phyloP scores from a whole-genome alignment of 2,329 filamentous ascomycete genomes.

The Nannizzia gypsea region DNA sequence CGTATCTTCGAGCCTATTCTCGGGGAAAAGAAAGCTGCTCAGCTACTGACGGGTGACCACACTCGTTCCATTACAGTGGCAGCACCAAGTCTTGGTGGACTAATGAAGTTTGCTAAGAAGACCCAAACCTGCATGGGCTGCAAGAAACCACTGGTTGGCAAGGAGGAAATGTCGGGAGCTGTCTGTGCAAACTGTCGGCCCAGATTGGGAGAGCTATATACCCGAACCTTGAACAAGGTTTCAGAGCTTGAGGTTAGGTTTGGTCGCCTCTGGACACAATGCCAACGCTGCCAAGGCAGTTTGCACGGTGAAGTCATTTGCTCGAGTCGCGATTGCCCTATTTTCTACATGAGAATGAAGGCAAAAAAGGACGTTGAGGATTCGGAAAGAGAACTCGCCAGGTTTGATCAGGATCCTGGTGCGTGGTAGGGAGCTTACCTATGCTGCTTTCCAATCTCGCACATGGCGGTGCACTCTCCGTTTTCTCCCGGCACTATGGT shows the following conservation, averaged over 20 bases:
- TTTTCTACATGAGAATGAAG: conserved; percentile 99
- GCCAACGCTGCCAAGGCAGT: conserved; percentile 92
- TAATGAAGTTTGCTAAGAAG: conserved; percentile 99
- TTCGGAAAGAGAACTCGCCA: conserved; percentile 72
- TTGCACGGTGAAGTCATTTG: conserved; percentile 98
- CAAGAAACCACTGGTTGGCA: conserved; percentile 82
- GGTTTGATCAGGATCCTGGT: conserved; percentile 79
- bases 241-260: conserved; percentile 90
- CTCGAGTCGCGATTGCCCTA: conserved; percentile 89
- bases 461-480: too few species aligned
- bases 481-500: not conserved
- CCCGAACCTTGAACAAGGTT: conserved; percentile 75
- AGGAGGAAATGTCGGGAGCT: conserved; percentile 69
- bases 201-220: conserved; percentile 83
- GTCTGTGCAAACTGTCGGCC: conserved; percentile 79
- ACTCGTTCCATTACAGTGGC: conserved; percentile 90
- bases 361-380: conserved; percentile 98
- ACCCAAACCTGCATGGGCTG: conserved; percentile 98
- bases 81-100: conserved; percentile 75
- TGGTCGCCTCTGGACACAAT: conserved; percentile 91
- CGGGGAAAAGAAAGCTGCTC: conserved; percentile 79
- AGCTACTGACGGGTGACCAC: conserved; percentile 80
- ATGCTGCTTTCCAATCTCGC: not conserved
- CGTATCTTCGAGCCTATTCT: conserved; percentile 97
- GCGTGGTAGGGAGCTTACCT: conserved; percentile 42